Evolutionary conservation across 148 eudicot genomes (phyloP), one percentile per base, ranked within the genome.

Genomic region (Salicornia ramosissima): DNA sequence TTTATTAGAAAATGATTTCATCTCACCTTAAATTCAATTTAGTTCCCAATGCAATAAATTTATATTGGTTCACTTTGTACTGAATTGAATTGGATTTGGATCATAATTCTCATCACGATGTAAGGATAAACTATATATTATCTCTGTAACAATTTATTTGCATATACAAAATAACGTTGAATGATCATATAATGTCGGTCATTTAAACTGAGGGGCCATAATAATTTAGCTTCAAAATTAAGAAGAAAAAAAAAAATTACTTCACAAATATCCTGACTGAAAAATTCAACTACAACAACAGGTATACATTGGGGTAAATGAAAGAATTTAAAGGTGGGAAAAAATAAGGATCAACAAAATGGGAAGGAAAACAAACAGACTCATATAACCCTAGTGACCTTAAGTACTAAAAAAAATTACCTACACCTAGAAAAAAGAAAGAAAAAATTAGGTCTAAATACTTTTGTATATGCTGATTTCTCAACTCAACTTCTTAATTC

Each of bases 261-360:
- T 71, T 61, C 34, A 46, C 71, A 67, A 29, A 60, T 68, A 68
- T 24, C 73, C 49, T 58, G 72, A 9, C 24, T 60, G 33, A 65
- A 69, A 77, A 31, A 8, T 34, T 30, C 21, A 81, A 81, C 83
- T 81, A 81, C 81, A 79, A 85, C 75, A 85, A 85, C 75, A 85
- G 78, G 73, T 78, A 74, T 80, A 72, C 73, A 64, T 70, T 71
- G n/a, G 61, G 39, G 58, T 25, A 36, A 34, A 8, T 25, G 40
- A 34, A 72, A 50, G 29, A 63, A 71, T 72, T 61, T 18, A 33
- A 55, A 52, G 47, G 36, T 63, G 43, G 75, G 59, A 43, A 57
- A 67, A 74, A 70, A 65, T 58, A 49, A 71, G 46, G 64, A 59
- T 22, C 26, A 40, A 64, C 65, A 68, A 26, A 61, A 65, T 63